These are phyloP conservation scores for Fonsecaea multimorphosa DNA, from an alignment of 2,329 filamentous ascomycete species.

Conservation along the genomic window DNA sequence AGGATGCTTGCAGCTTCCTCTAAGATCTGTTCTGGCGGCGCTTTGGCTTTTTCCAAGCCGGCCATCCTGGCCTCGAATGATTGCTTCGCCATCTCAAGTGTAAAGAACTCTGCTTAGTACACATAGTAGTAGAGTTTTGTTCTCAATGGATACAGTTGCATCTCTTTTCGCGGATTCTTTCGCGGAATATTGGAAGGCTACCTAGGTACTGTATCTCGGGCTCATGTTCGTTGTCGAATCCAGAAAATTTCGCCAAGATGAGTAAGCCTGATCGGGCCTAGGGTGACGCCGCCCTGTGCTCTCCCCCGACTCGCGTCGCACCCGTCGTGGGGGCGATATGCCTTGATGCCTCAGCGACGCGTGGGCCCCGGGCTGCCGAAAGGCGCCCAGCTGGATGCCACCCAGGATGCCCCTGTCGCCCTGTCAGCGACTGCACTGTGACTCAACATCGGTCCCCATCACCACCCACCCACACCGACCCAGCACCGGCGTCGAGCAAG, in stretches of 20 bases:
- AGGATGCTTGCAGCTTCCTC: slow-evolving; percentile 53
- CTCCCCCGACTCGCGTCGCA: no score
- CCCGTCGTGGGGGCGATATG: no score
- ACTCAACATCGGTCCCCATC: no score
- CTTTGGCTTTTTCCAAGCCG: slow-evolving; percentile 52
- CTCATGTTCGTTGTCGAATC: background rate
- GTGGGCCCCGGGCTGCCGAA: no score
- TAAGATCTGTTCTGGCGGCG: slow-evolving; percentile 48
- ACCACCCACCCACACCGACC: no score
- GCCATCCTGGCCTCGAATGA: slow-evolving; percentile 36
- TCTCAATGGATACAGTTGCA: background rate
- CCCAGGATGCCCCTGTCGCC: no score
- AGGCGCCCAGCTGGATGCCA: no score
- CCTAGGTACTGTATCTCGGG: background rate
- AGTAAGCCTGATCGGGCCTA: background rate
- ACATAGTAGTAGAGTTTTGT: background rate
- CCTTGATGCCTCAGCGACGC: no score
- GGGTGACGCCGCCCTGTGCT: no score
- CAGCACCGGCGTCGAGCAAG: no score
- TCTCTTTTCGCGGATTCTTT: background rate
- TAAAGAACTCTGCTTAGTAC: background rate
- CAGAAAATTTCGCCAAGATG: slow-evolving; percentile 1
- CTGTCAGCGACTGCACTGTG: no score
- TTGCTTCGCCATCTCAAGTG: slow-evolving; percentile 22
- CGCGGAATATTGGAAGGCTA: background rate